phyloP scores from a whole-genome alignment of 2,329 filamentous ascomycete genomes.

The Diaporthe nobilis region DNA sequence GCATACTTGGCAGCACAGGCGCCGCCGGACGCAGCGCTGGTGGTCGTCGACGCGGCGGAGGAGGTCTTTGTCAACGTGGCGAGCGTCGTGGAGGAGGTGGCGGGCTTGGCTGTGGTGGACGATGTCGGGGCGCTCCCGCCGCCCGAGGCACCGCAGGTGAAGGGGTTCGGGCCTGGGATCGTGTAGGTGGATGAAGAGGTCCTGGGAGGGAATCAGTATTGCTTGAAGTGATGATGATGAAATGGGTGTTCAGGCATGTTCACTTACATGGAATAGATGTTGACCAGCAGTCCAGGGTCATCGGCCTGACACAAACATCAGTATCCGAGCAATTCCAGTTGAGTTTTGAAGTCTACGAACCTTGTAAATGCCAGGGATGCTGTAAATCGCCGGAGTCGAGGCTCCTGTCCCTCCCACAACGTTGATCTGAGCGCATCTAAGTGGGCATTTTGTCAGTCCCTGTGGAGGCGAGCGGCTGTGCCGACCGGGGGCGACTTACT shows the following conservation, averaged over 20 bases:
- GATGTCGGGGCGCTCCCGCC: conserved; percentile 5
- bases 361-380: conserved; percentile 39
- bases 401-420: conserved; percentile 47
- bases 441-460: neutral
- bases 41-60: neutral
- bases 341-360: neutral
- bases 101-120: neutral
- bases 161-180: conserved; percentile 29
- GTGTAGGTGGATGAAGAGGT: conserved; percentile 35
- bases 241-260: neutral
- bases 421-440: conserved; percentile 47
- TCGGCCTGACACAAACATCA: neutral
- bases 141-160: conserved; percentile 29
- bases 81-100: conserved; percentile 26
- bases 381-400: conserved; percentile 28
- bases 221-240: neutral
- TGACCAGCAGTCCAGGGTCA: conserved; percentile 37
- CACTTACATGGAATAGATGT: conserved; percentile 39
- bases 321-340: neutral
- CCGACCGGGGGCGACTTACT: neutral
- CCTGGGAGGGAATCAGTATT: neutral
- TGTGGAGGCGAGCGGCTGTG: neutral
- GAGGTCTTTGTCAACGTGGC: conserved; percentile 22
- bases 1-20: conserved; percentile 36
- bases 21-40: conserved; percentile 2